phyloP scores from a whole-genome alignment of 177 flowering plant genomes.

The Telopea speciosissima region DNA sequence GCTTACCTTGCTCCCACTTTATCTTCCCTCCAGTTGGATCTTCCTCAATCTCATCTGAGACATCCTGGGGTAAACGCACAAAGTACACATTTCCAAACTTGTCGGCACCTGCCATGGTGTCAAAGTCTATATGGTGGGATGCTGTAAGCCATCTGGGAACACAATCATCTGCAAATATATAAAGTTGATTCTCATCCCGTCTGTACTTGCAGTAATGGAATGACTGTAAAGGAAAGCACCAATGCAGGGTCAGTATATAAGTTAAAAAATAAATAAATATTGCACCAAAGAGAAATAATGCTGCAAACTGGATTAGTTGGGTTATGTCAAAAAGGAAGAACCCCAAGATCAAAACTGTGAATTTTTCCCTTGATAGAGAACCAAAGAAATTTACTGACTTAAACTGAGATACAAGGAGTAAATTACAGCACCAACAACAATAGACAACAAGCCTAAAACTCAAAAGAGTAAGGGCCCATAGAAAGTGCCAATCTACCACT shows the following conservation, averaged over 20 bases:
- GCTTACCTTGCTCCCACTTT: slow-evolving; percentile 98
- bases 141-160: slow-evolving; percentile 99
- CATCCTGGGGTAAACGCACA: slow-evolving; percentile 89
- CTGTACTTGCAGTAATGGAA: slow-evolving; percentile 98
- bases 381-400: no score
- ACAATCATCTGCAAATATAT: slow-evolving; percentile 93
- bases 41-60: slow-evolving; percentile 98
- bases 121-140: slow-evolving; percentile 85
- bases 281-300: not conserved
- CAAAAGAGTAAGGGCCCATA: no score
- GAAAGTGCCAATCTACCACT: no score
- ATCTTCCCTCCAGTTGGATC: slow-evolving; percentile 99
- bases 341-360: not conserved
- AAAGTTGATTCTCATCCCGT: slow-evolving; percentile 95
- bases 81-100: slow-evolving; percentile 96
- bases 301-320: not conserved
- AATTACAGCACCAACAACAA: no score
- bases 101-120: slow-evolving; percentile 98
- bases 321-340: not conserved
- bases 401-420: no score
- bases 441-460: no score
- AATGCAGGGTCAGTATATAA: not conserved
- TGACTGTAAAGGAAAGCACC: slow-evolving; percentile 51
- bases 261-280: not conserved
- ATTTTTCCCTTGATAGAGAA: no score